phyloP scores from a whole-genome alignment of 306 rosid genomes.

The Rubus idaeus region DNA sequence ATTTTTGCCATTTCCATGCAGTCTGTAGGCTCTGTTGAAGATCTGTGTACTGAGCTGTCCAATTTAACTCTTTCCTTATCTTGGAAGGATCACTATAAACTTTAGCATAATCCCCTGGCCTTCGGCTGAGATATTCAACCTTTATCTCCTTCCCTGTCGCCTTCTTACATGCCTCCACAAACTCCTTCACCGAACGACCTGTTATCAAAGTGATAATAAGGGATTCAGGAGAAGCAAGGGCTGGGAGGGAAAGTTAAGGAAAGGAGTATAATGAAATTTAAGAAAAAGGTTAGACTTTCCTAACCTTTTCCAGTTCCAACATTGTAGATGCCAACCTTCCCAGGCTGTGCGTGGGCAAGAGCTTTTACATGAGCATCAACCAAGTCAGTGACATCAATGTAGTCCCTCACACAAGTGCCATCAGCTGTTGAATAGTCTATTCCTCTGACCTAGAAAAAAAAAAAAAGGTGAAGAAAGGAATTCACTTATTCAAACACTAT shows the following conservation, averaged over 20 bases:
- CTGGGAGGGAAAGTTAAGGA: not conserved
- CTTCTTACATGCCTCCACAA: constrained; percentile 93
- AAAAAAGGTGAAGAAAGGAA: not conserved
- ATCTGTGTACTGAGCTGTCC: constrained; percentile 76
- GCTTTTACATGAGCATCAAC: constrained; percentile 99
- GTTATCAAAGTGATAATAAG: constrained; percentile 18
- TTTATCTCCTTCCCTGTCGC: constrained; percentile 75
- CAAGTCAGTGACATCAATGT: constrained; percentile 88
- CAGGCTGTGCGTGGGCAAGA: constrained; percentile 61
- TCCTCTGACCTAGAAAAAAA: constrained; percentile 71
- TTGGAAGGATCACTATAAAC: constrained; percentile 89
- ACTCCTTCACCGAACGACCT: constrained; percentile 94
- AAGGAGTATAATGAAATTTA: not conserved
- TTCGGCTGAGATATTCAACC: constrained; percentile 69
- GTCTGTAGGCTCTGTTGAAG: constrained; percentile 61
- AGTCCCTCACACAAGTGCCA: constrained; percentile 90
- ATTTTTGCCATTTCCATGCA: constrained; percentile 93
- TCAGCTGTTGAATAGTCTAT: constrained; percentile 74
- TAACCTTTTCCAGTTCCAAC: constrained; percentile 95
- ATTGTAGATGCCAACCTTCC: constrained; percentile 86
- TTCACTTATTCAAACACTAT: not conserved
- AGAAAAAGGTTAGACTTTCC: constrained; percentile 9
- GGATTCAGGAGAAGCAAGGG: not conserved
- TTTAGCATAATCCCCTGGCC: constrained; percentile 90
- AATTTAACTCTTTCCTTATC: constrained; percentile 58